These are phyloP conservation scores for Gnomoniopsis sp. DNA, from an alignment of 2,329 filamentous ascomycete species.

Conservation along the genomic window DNA sequence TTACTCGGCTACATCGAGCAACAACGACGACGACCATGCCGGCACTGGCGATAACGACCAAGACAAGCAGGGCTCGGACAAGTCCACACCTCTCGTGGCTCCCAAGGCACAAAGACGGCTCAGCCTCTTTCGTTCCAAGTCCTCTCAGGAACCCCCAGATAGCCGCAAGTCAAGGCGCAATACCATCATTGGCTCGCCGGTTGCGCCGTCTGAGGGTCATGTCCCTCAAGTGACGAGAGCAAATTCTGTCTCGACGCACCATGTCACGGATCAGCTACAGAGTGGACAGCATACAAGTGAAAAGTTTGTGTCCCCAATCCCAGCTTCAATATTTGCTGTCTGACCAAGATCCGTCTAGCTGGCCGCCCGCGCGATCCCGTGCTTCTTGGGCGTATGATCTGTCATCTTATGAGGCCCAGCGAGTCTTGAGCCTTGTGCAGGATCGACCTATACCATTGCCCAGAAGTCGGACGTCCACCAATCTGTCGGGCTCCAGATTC, in stretches of 20 bases:
- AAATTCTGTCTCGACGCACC: constrained; percentile 28
- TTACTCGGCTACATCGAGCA: constrained; percentile 11
- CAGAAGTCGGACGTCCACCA: constrained; percentile 4
- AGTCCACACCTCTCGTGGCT: constrained; percentile 5
- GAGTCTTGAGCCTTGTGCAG: constrained; percentile 37
- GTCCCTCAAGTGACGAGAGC: constrained; percentile 25
- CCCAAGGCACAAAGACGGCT: constrained; percentile 36
- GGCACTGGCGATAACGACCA: background rate
- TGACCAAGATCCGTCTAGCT: constrained; percentile 24
- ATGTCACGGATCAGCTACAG: constrained; percentile 24
- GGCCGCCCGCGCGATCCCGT: constrained; percentile 30
- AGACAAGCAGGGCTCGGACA: constrained; percentile 22
- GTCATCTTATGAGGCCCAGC: constrained; percentile 43
- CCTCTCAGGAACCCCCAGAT: constrained; percentile 26
- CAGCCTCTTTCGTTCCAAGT: constrained; percentile 35
- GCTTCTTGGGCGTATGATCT: constrained; percentile 41
- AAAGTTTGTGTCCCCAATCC: constrained; percentile 22
- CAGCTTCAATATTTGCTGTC: background rate
- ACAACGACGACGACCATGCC: constrained; percentile 1
- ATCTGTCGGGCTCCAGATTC: constrained; percentile 21
- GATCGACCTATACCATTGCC: constrained; percentile 18
- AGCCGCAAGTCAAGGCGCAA: constrained; percentile 23
- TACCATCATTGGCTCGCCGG: constrained; percentile 27
- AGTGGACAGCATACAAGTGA: constrained; percentile 25
- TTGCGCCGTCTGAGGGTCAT: constrained; percentile 18